Evolutionary conservation across 352 stramenopile genomes (phyloP).

Genomic region (Halophytophthora polymorphica): DNA sequence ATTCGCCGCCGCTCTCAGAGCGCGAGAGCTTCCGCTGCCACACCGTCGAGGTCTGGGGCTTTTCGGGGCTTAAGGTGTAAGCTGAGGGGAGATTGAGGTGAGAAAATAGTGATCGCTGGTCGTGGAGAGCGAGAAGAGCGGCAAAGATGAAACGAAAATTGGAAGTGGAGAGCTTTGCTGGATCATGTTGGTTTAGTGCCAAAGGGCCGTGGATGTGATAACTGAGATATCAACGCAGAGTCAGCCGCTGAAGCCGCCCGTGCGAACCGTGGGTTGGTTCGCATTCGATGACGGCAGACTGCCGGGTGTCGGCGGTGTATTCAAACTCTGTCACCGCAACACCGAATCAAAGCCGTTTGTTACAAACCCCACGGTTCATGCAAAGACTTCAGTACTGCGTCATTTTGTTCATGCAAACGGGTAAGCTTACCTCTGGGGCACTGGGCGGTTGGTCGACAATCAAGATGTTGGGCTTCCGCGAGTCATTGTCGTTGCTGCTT

Average conservation of each 20-base stretch:
- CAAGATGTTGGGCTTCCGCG: constrained; percentile 30
- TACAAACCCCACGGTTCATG: too few relatives aligned
- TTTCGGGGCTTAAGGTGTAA: constrained; percentile 65
- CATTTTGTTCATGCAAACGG: too few relatives aligned
- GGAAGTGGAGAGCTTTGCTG: neutral
- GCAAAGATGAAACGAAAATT: too few relatives aligned
- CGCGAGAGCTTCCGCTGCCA: constrained; percentile 58
- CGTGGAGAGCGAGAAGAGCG: constrained; percentile 8
- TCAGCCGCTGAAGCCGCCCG: constrained; percentile 16
- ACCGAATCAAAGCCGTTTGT: neutral
- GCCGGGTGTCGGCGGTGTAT: constrained; percentile 6
- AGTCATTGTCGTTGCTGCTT: neutral
- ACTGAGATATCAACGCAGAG: neutral
- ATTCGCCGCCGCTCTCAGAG: constrained; percentile 48
- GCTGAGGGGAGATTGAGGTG: neutral
- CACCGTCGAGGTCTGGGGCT: constrained; percentile 68
- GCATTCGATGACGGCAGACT: neutral
- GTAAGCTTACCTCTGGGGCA: constrained; percentile 4
- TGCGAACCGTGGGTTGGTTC: constrained; percentile 13
- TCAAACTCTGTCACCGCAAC: constrained; percentile 3
- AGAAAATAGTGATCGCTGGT: constrained; percentile 3
- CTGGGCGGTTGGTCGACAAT: constrained; percentile 14
- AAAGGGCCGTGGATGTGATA: constrained; percentile 3
- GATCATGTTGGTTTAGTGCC: constrained; percentile 12
- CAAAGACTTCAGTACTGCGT: too few relatives aligned